Evolutionary conservation across 176 grass and related monocot genomes (phyloP).

Genomic region (Ampelocalamus luodianensis): DNA sequence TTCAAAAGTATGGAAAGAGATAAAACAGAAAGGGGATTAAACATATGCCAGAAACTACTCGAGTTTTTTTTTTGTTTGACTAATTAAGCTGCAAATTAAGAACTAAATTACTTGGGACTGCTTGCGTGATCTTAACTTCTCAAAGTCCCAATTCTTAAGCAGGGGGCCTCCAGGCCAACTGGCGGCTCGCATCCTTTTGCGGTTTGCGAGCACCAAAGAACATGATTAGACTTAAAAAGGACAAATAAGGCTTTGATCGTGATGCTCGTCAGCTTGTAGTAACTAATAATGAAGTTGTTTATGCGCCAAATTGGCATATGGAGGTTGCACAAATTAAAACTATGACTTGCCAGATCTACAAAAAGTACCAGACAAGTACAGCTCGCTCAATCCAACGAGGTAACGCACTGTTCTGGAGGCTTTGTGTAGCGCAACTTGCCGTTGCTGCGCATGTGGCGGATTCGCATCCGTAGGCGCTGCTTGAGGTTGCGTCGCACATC

Average conservation of each 20-base stretch:
- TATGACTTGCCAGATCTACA: neutral
- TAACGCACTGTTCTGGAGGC: neutral
- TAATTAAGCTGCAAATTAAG: too few relatives aligned
- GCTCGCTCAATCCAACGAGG: neutral
- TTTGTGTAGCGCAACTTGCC: neutral
- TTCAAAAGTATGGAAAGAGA: too few relatives aligned
- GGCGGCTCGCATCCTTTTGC: neutral
- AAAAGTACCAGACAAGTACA: neutral
- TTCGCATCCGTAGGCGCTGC: neutral
- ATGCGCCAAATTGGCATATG: neutral
- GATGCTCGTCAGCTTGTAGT: neutral
- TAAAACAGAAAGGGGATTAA: too few relatives aligned
- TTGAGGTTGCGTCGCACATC: neutral
- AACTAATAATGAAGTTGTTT: neutral
- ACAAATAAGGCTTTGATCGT: neutral
- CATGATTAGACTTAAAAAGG: neutral
- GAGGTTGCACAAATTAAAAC: neutral
- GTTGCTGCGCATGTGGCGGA: neutral
- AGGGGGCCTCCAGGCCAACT: neutral
- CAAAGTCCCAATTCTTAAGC: neutral
- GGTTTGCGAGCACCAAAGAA: neutral
- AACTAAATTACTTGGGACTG: neutral
- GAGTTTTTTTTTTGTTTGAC: too few relatives aligned
- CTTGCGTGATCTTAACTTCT: neutral
- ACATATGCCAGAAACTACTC: too few relatives aligned